Base-by-base conservation (phyloP, 139 green algal species). In the Chlorella sorokiniana region DNA sequence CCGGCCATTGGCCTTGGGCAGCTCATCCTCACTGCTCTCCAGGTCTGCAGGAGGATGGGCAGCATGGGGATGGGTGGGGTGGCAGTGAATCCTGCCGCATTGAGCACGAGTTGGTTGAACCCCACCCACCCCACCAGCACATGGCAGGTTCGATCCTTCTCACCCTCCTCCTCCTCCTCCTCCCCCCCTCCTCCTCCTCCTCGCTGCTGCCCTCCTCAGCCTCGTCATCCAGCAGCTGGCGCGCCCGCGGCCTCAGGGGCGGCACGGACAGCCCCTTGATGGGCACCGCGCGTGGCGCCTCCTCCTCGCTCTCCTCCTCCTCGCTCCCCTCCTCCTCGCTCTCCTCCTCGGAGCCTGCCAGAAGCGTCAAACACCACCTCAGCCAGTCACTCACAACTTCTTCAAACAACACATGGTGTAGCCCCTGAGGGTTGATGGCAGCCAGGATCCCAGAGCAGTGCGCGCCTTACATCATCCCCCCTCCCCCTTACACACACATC, bases 161-260 rank as follows among this genome's bases (percentile, higher is more conserved):
- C 71, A 10, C 64, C 73, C 25, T 79, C 45, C n/a, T 63, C 45
- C 18, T 18, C n/a, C n/a, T 64, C n/a, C 44, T 56, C 56, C 52
- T 54, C 20, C 11, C 22, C 20, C 67, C 37, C 27, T 48, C 33
- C 62, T 74, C 56, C 31, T 83, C 42, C 65, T 83, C 64, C 42
- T 82, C 77, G 33, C 62, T 75, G 63, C 45, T 65, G 4, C 35
- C 45, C 67, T 83, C 78, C 78, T 83, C 78, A 0, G 63, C 78
- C 51, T 83, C 67, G 48, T 77, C 65, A 54, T 83, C 78, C 10
- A 83, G n/a, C 65, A 83, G 51, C 65, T 11, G 45, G n/a, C 51
- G 37, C 48, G 38, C 62, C 8, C 67, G 44, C 33, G 42, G 31
- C 77, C 76, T 75, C 23, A 51, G 11, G 1, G 54, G 35, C 54